phyloP scores from a whole-genome alignment of 352 stramenopile species.

The Phytophthora syringae region DNA sequence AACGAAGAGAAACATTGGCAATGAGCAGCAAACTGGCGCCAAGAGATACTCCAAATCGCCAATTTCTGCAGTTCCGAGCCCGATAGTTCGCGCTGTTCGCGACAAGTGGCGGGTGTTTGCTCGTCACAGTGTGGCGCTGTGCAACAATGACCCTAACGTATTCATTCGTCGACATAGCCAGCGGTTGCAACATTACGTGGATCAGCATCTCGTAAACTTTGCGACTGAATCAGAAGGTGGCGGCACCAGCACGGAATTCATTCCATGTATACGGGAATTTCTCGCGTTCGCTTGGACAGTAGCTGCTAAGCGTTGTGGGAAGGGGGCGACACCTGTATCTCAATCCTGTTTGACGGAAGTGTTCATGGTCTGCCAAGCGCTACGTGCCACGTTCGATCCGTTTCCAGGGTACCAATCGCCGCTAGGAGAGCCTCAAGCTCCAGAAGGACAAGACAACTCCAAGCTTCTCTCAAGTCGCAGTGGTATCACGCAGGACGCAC shows the following conservation, averaged over 20 bases:
- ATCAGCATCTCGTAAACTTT: slow-evolving; percentile 20
- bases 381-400: slow-evolving; percentile 30
- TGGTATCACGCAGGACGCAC: not conserved
- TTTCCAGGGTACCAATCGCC: slow-evolving; percentile 22
- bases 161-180: slow-evolving; percentile 46
- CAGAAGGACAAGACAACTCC: slow-evolving; percentile 7
- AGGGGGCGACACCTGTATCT: not conserved
- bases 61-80: not conserved
- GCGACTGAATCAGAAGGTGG: slow-evolving; percentile 1
- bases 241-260: not conserved
- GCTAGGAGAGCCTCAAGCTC: not conserved
- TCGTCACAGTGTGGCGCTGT: slow-evolving; percentile 41
- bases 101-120: slow-evolving; percentile 48
- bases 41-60: slow-evolving; percentile 5
- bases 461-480: too few species aligned
- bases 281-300: slow-evolving; percentile 52
- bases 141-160: slow-evolving; percentile 62
- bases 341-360: slow-evolving; percentile 53
- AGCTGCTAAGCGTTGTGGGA: slow-evolving; percentile 37
- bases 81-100: slow-evolving; percentile 19
- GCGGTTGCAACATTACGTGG: slow-evolving; percentile 27
- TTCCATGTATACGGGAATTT: slow-evolving; percentile 49
- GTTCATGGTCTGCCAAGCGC: slow-evolving; percentile 45
- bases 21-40: not conserved
- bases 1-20: not conserved